phyloP scores from a whole-genome alignment of 1,139 yeast genomes.

The Geotrichum bryndzae region DNA sequence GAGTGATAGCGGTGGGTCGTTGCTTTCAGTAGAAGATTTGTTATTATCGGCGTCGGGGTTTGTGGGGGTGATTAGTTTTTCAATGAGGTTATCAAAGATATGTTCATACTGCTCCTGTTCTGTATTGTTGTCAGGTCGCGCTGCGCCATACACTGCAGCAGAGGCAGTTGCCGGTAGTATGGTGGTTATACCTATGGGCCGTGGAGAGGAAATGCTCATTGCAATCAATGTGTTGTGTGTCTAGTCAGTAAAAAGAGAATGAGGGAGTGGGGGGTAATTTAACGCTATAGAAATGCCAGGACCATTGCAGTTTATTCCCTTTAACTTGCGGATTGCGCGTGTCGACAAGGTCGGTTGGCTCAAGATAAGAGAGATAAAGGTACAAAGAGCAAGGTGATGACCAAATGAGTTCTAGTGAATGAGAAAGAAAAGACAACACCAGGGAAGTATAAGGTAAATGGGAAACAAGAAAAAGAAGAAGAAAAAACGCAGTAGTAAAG shows the following conservation, averaged over 20 bases:
- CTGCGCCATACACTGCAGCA: not conserved
- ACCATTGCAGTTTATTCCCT: not conserved
- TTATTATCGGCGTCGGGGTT: not conserved
- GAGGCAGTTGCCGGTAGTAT: not conserved
- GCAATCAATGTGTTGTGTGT: not conserved
- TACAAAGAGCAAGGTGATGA: not conserved
- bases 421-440: too few species aligned
- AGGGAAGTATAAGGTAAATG: too few species aligned
- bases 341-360: not conserved
- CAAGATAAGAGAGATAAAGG: not conserved
- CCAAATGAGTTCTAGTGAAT: too few species aligned
- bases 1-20: slow-evolving; percentile 15
- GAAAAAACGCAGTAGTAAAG: too few species aligned
- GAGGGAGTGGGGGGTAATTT: not conserved
- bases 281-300: not conserved
- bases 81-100: slow-evolving; percentile 14
- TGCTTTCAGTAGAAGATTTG: not conserved
- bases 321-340: not conserved
- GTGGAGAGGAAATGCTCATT: not conserved
- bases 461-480: too few species aligned
- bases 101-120: slow-evolving; percentile 6
- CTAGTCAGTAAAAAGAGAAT: not conserved
- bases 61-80: slow-evolving; percentile 2
- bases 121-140: not conserved
- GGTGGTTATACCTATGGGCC: not conserved